Evolutionary conservation across 2,329 filamentous ascomycete genomes (phyloP).

Genomic region (Phialemoniopsis sp.): DNA sequence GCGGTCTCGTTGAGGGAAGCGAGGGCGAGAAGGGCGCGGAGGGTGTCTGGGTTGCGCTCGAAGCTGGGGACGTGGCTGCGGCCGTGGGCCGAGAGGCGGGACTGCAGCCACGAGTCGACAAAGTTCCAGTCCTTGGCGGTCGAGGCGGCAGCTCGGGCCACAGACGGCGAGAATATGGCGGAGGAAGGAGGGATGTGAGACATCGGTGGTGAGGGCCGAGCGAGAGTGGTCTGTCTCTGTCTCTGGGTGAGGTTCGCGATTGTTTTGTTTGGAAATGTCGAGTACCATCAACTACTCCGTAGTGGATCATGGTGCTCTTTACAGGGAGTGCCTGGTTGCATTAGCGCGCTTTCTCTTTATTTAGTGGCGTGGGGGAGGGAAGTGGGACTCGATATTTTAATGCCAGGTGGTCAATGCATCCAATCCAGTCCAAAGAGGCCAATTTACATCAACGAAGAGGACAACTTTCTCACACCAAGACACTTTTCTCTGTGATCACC

Average conservation of each 20-base stretch:
- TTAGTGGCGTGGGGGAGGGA: too few species aligned
- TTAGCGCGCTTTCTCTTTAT: too few species aligned
- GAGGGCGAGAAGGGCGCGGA: conserved; percentile 69
- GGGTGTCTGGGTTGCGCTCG: conserved; percentile 78
- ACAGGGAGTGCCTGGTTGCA: too few species aligned
- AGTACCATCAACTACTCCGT: too few species aligned
- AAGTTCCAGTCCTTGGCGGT: conserved; percentile 89
- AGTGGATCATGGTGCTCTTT: too few species aligned
- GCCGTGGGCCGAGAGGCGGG: conserved; percentile 54
- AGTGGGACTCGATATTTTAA: conserved; percentile 3
- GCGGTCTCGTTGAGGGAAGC: conserved; percentile 73
- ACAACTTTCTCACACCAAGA: too few species aligned
- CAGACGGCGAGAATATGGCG: conserved; percentile 64
- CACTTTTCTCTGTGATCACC: too few species aligned
- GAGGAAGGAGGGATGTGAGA: conserved; percentile 31
- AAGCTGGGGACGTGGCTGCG: conserved; percentile 61
- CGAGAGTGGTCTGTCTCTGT: too few species aligned
- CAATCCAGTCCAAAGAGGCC: too few species aligned
- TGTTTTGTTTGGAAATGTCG: too few species aligned
- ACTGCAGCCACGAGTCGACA: conserved; percentile 76
- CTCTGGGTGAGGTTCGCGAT: too few species aligned
- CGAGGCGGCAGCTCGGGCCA: conserved; percentile 71
- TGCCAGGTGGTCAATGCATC: conserved; percentile 21
- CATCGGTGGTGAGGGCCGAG: conserved; percentile 28
- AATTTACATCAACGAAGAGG: too few species aligned